phyloP scores from a whole-genome alignment of 2,329 filamentous ascomycete genomes.

The Epicoccum nigrum region DNA sequence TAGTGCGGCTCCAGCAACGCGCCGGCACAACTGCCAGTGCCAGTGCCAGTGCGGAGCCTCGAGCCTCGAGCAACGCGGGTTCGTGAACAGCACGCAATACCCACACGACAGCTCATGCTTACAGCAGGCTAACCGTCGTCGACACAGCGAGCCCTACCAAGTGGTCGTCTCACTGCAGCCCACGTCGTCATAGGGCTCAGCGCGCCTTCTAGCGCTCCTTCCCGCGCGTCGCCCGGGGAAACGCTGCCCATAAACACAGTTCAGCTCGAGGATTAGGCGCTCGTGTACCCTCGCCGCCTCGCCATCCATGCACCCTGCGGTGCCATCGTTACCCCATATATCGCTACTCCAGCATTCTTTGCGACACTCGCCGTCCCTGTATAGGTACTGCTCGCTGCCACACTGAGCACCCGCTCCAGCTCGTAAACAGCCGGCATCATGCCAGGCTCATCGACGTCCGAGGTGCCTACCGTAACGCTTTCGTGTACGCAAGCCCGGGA shows the following conservation, averaged over 20 bases:
- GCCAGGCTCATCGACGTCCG: slow-evolving; percentile 62
- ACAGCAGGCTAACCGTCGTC: neutral
- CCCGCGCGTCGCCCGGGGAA: slow-evolving; percentile 32
- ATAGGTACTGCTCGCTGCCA: slow-evolving; percentile 15
- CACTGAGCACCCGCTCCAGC: slow-evolving; percentile 27
- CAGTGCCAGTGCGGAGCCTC: too few species aligned
- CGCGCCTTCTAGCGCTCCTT: slow-evolving; percentile 26
- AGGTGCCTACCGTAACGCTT: slow-evolving; percentile 69
- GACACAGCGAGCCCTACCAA: slow-evolving; percentile 1
- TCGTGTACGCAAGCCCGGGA: slow-evolving; percentile 62
- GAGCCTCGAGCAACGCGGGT: neutral
- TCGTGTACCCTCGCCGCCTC: slow-evolving; percentile 33
- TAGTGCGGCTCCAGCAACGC: neutral
- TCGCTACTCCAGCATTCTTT: slow-evolving; percentile 22
- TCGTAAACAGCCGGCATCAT: slow-evolving; percentile 53
- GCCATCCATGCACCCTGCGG: slow-evolving; percentile 30
- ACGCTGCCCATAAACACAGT: slow-evolving; percentile 31
- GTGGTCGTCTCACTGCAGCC: slow-evolving; percentile 14
- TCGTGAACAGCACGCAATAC: neutral
- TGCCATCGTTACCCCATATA: slow-evolving; percentile 16
- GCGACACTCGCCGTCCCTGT: slow-evolving; percentile 22
- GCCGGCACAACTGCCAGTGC: too few species aligned
- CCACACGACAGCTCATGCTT: slow-evolving; percentile 10
- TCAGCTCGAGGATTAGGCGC: slow-evolving; percentile 17
- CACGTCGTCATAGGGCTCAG: slow-evolving; percentile 23